These are phyloP conservation scores for Microdochium bolleyi DNA, from an alignment of 2,329 filamentous ascomycete species.

Conservation along the genomic window DNA sequence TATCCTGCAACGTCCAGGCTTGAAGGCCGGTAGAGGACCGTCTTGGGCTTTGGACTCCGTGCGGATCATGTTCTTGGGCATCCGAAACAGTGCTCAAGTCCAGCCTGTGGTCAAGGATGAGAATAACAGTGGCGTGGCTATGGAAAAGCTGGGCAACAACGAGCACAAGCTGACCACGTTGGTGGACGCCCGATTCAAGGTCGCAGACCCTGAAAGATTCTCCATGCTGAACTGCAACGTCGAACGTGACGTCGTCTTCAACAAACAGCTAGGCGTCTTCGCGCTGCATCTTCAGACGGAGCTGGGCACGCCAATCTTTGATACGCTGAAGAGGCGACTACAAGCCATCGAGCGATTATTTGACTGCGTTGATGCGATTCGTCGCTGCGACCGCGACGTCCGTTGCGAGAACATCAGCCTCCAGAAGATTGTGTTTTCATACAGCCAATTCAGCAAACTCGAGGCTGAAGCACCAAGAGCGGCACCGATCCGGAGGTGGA, in stretches of 20 bases:
- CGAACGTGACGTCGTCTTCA: conserved; percentile 56
- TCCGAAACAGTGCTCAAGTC: conserved; percentile 18
- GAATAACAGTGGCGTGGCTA: conserved; percentile 3
- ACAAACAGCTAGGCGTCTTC: conserved; percentile 51
- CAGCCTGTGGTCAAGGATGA: conserved; percentile 1
- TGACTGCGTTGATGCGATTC: conserved; percentile 59
- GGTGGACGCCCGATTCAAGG: conserved; percentile 46
- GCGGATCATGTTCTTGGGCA: conserved; percentile 46
- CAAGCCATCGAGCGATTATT: conserved; percentile 64
- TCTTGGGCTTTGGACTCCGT: conserved; percentile 55
- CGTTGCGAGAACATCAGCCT: conserved; percentile 53
- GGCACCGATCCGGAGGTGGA: conserved; percentile 26
- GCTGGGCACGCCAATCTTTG: conserved; percentile 51
- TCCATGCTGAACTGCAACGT: conserved; percentile 44
- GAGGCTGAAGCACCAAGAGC: conserved; percentile 6
- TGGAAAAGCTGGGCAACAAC: conserved; percentile 3
- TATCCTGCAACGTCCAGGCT: conserved; percentile 18
- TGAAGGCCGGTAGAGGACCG: conserved; percentile 11
- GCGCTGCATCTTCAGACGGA: conserved; percentile 49
- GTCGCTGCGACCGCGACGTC: conserved; percentile 45
- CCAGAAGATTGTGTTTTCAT: conserved; percentile 60
- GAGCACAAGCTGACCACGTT: conserved; percentile 26
- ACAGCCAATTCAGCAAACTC: conserved; percentile 32
- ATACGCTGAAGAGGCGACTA: conserved; percentile 50
- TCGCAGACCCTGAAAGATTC: conserved; percentile 46